Evolutionary conservation across 169 alveolate species (phyloP), one percentile per base, ranked within the genome.

Genomic region (Neospora caninum): DNA sequence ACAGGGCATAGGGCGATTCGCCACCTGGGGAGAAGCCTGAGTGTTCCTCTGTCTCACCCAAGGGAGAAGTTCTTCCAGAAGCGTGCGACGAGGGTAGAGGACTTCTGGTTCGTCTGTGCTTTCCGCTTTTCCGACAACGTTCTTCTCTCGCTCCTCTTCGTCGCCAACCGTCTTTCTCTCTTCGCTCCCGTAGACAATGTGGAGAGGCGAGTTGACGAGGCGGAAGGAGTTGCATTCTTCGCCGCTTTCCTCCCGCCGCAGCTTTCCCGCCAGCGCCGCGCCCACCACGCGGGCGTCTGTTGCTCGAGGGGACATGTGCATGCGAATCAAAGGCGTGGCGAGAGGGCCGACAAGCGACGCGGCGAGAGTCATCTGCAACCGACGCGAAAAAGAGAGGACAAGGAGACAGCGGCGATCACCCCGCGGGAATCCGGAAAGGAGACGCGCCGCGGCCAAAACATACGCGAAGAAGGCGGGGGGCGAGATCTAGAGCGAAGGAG

Each of bases 291-390:
- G n/a, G 31, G 34, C 73, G 73, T 64, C 73, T 29, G 73, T 64
- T 29, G 73, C 73, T 16, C 34, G 25, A 18, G 67, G 53, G 22
- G 88, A 36, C 20, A 82, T 20, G 39, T 42, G 88, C 53, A 42
- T 25, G n/a, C 64, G 88, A 36, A 82, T 13, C n/a, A 82, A 4
- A 0, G 88, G 88, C 31, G 88, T 29, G 0, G 88, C 88, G 39
- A 82, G 64, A 20, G 88, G 64, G 36, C 88, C 88, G 64, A 82
- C 39, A 29, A 43, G 36, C 6, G 88, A 25, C 7, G 67, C 53
- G 25, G 39, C 6, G 53, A 82, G 64, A 29, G 88, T 82, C 88
- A 42, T 42, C 88, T 82, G 88, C 6, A 82, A 49, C 39, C 84
- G 29, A 18, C 42, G 10, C 16, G 31, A 58, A n/a, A n/a, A 69